Evolutionary conservation across 306 rosid genomes (phyloP).

Genomic region (Prunus fruticosa): DNA sequence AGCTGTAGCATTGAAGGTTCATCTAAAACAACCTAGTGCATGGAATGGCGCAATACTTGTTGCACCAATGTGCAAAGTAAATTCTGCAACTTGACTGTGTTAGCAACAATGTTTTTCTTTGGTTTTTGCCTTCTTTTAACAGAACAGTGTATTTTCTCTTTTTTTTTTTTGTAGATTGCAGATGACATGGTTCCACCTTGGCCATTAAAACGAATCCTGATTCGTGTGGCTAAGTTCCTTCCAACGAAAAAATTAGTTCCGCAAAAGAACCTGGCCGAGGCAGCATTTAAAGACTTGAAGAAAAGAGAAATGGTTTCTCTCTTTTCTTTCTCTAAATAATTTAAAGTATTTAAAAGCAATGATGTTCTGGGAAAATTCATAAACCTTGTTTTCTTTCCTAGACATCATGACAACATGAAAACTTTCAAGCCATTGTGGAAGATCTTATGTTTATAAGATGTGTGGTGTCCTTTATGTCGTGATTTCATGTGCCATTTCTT

Average conservation of each 20-base stretch:
- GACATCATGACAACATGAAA: too few relatives aligned
- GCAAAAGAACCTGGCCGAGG: conserved; percentile 72
- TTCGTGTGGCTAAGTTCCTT: conserved; percentile 55
- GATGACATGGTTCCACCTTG: conserved; percentile 84
- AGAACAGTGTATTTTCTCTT: not conserved
- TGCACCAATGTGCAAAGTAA: conserved; percentile 98
- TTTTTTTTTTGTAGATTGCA: conserved; percentile 55
- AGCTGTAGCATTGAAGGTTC: conserved; percentile 79
- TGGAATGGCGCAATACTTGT: conserved; percentile 93
- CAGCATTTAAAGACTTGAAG: conserved; percentile 68
- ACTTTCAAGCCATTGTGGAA: not conserved
- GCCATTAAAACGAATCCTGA: conserved; percentile 52
- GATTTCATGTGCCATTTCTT: not conserved
- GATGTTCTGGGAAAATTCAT: too few relatives aligned
- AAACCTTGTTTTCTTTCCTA: too few relatives aligned
- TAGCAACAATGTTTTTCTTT: conserved; percentile 2
- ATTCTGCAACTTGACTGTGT: conserved; percentile 17
- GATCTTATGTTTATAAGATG: not conserved
- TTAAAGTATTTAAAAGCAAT: too few relatives aligned
- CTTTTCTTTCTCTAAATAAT: not conserved
- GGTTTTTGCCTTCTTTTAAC: conserved; percentile 23
- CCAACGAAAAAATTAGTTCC: conserved; percentile 89
- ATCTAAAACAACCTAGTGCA: conserved; percentile 70
- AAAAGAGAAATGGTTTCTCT: conserved; percentile 60
- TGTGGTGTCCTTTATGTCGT: not conserved